These are phyloP conservation scores for Gleditsia sinensis DNA, from an alignment of 306 rosid species.

Conservation along the genomic window DNA sequence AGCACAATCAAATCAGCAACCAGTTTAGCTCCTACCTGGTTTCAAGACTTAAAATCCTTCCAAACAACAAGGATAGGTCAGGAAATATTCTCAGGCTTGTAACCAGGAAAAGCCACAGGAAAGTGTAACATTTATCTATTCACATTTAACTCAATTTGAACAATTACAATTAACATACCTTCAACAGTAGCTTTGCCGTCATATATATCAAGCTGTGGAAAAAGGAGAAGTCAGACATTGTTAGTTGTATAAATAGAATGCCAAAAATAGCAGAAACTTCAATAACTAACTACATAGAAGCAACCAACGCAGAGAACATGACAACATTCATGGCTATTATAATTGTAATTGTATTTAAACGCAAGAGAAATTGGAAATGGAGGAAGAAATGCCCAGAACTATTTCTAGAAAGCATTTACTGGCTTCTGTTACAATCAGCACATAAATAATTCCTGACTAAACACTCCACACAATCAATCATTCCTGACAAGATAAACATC, in stretches of 20 bases:
- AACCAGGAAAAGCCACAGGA: background rate
- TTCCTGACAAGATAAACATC: background rate
- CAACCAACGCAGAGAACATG: background rate
- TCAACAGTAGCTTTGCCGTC: slow-evolving; percentile 80
- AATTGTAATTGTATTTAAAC: background rate
- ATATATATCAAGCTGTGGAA: slow-evolving; percentile 74
- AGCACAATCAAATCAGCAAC: slow-evolving; percentile 10
- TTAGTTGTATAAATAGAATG: slow-evolving; percentile 9
- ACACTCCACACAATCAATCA: background rate
- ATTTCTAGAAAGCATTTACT: no score
- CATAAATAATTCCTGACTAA: background rate
- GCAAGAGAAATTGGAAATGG: background rate
- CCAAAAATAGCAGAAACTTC: background rate
- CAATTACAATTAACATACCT: slow-evolving; percentile 55
- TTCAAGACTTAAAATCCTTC: background rate
- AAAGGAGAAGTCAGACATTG: slow-evolving; percentile 28
- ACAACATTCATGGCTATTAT: background rate
- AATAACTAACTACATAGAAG: background rate
- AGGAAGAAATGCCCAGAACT: no score
- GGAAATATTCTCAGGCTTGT: background rate
- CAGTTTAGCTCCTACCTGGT: background rate
- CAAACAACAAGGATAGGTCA: background rate
- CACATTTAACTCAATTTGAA: slow-evolving; percentile 14
- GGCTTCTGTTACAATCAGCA: slow-evolving; percentile 15
- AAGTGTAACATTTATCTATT: background rate